A percentile compares a stretch with the other conserved stretches of the same genome.
Evolutionary conservation across 805 yeast species (phyloP).

Genomic region (Cyberlindnera mrakii): DNA sequence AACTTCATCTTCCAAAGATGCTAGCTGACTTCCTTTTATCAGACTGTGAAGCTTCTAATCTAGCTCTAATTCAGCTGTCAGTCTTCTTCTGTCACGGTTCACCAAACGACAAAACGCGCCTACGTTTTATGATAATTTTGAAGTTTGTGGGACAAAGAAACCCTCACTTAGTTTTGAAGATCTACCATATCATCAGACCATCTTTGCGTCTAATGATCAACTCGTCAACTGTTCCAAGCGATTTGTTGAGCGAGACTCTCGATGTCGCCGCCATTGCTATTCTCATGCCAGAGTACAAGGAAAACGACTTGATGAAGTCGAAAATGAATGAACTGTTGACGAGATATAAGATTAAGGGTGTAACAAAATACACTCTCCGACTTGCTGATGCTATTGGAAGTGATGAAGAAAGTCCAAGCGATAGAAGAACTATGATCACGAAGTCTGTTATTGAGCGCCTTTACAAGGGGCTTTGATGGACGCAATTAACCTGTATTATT

Average conservation of each 20-base stretch:
- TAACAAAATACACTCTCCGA: slow-evolving; percentile 1
- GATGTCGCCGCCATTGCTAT: slow-evolving; percentile 28
- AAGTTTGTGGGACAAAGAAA: slow-evolving; percentile 26
- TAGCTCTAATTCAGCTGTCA: slow-evolving; percentile 30
- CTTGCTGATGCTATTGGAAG: too few relatives aligned
- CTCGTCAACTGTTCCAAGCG: slow-evolving; percentile 10
- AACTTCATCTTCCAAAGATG: slow-evolving; percentile 31
- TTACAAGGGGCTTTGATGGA: too few relatives aligned
- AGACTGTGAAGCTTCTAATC: slow-evolving; percentile 24
- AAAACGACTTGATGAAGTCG: slow-evolving; percentile 2
- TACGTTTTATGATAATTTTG: slow-evolving; percentile 28
- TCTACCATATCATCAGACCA: slow-evolving; percentile 25
- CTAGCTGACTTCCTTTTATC: slow-evolving; percentile 28
- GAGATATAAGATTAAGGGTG: slow-evolving; percentile 5
- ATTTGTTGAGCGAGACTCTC: slow-evolving; percentile 25
- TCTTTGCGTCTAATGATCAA: slow-evolving; percentile 24
- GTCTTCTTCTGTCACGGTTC: slow-evolving; percentile 26
- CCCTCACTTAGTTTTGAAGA: slow-evolving; percentile 28
- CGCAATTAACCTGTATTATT: too few relatives aligned
- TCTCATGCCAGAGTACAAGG: slow-evolving; percentile 17
- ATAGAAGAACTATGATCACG: too few relatives aligned
- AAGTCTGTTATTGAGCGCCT: too few relatives aligned
- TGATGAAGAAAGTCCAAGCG: too few relatives aligned
- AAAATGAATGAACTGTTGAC: not conserved
- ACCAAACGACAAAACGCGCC: slow-evolving; percentile 30